These are phyloP conservation scores for Neonectria neomacrospora DNA, from an alignment of 2,329 filamentous ascomycete genomes.

Conservation along the genomic window DNA sequence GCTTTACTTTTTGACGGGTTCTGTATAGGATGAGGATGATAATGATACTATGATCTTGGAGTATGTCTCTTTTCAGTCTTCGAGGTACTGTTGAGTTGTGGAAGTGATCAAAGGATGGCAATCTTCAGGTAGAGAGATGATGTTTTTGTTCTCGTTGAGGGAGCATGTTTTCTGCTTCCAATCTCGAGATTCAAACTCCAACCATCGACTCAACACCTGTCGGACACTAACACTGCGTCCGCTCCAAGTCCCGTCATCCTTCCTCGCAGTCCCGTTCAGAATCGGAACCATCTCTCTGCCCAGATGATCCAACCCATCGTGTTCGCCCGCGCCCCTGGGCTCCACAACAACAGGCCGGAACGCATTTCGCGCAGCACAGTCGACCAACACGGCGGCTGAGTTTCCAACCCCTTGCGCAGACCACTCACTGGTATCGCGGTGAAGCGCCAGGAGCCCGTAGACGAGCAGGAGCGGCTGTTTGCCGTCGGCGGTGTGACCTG, in stretches of 20 bases:
- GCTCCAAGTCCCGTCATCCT: constrained; percentile 65
- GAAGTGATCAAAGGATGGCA: background rate
- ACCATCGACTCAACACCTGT: constrained; percentile 73
- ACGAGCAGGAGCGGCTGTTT: constrained; percentile 63
- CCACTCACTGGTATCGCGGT: constrained; percentile 77
- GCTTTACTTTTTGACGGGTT: constrained; percentile 16
- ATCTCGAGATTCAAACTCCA: constrained; percentile 47
- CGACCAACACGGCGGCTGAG: constrained; percentile 71
- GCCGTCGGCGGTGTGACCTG: constrained; percentile 33
- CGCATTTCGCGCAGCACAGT: constrained; percentile 62
- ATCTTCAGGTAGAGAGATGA: background rate
- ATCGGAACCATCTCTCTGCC: constrained; percentile 68
- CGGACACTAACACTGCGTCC: constrained; percentile 68
- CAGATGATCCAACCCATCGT: constrained; percentile 51
- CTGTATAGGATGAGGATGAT: constrained; percentile 25
- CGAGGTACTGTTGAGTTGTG: background rate
- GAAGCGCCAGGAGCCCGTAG: constrained; percentile 73
- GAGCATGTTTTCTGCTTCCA: background rate
- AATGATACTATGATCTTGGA: constrained; percentile 20
- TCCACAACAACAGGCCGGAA: constrained; percentile 62
- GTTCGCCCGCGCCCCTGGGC: constrained; percentile 48
- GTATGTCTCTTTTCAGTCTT: background rate
- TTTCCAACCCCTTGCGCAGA: constrained; percentile 77
- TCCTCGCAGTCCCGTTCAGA: constrained; percentile 65
- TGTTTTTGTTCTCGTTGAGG: background rate